Evolutionary conservation across 2,329 filamentous ascomycete species (phyloP).

Genomic region (Aspergillus sp.): DNA sequence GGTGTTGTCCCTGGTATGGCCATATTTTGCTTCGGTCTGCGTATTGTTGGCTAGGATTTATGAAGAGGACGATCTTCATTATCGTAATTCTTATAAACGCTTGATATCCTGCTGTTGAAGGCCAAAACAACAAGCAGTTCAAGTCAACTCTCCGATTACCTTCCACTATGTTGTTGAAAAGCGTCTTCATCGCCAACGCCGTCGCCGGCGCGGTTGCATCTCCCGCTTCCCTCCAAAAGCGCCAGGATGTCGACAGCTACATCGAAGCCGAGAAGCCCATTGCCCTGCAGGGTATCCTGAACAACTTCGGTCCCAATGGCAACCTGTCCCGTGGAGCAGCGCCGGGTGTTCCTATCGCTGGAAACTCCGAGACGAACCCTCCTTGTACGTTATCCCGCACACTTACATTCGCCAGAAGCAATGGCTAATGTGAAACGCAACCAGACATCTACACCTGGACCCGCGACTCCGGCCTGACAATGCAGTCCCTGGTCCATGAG

Average conservation of each 20-base stretch:
- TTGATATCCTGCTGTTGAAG: background rate
- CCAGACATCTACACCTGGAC: conserved; percentile 48
- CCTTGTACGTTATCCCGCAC: conserved; percentile 39
- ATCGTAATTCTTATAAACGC: background rate
- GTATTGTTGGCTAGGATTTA: background rate
- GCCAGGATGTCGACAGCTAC: conserved; percentile 5
- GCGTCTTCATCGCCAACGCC: conserved; percentile 1
- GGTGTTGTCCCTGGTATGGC: background rate
- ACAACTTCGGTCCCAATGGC: conserved; percentile 15
- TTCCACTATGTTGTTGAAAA: background rate
- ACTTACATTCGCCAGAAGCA: no score
- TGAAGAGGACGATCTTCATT: background rate
- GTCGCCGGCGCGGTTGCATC: conserved; percentile 3
- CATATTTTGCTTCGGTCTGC: background rate
- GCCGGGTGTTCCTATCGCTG: conserved; percentile 48
- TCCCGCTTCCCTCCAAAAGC: background rate
- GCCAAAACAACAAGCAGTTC: background rate
- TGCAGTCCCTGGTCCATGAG: conserved; percentile 61
- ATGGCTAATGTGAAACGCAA: no score
- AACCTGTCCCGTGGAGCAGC: conserved; percentile 38
- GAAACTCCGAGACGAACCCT: conserved; percentile 46
- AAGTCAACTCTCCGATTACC: background rate
- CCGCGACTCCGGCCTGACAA: conserved; percentile 62
- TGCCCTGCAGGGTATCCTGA: conserved; percentile 3
- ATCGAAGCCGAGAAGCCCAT: conserved; percentile 6